phyloP scores from a whole-genome alignment of 83 land plant genomes.

The Diphasiastrum complanatum region DNA sequence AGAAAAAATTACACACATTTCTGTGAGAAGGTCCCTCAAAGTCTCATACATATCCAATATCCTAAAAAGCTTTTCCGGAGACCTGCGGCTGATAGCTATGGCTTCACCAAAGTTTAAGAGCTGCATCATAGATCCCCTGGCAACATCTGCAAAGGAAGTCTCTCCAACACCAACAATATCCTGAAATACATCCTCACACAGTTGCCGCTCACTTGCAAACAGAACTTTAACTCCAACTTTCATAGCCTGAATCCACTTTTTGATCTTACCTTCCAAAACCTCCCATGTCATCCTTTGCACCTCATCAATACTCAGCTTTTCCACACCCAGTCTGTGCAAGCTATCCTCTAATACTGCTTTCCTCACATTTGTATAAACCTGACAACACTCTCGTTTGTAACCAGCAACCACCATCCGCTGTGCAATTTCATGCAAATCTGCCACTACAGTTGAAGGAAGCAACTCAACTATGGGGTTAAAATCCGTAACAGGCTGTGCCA shows the following conservation, averaged over 20 bases:
- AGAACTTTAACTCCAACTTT: conserved; percentile 43
- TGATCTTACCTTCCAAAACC: conserved; percentile 37
- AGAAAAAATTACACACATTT: conserved; percentile 38
- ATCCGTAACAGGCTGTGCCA: conserved; percentile 18
- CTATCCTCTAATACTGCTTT: conserved; percentile 51
- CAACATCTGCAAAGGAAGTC: conserved; percentile 47
- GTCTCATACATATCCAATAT: conserved; percentile 64
- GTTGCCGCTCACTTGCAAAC: conserved; percentile 48
- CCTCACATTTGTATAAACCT: conserved; percentile 33
- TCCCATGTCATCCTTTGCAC: conserved; percentile 56
- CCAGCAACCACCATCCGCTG: conserved; percentile 38
- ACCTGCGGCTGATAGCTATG: conserved; percentile 40
- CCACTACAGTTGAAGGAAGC: conserved; percentile 29
- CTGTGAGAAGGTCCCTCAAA: conserved; percentile 38
- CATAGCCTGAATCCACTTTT: conserved; percentile 49
- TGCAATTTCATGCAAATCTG: conserved; percentile 38
- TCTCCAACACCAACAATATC: conserved; percentile 22
- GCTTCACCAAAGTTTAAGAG: conserved; percentile 65
- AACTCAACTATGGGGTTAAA: conserved; percentile 29
- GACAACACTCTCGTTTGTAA: conserved; percentile 42
- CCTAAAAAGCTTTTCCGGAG: conserved; percentile 51
- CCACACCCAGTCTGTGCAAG: conserved; percentile 40
- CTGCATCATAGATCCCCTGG: conserved; percentile 45
- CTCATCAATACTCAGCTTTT: conserved; percentile 57
- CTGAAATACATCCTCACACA: conserved; percentile 47